Evolutionary conservation across 768 basidiomycete genomes (phyloP), one percentile per base, ranked within the genome.

Genomic region (Russula ochroleuca): DNA sequence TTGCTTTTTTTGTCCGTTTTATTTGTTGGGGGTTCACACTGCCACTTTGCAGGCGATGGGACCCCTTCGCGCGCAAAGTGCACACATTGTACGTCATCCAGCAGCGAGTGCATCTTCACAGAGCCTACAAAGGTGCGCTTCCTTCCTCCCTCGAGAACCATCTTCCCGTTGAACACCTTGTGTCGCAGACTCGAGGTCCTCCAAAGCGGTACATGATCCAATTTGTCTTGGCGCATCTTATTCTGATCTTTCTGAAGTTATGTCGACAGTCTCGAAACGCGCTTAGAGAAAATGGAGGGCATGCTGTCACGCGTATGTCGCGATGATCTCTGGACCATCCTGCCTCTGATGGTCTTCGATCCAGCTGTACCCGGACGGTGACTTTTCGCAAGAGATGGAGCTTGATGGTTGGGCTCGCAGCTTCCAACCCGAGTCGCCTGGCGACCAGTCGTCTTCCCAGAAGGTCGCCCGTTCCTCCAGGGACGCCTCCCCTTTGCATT

Each of bases 251-350:
- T 54, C n/a, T 13, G 17, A 37, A 68, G 68, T 23, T 67, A 67
- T 49, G 66, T 61, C 35, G 66, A 68, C 21, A 68, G 62, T 19
- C 62, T 68, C 25, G 68, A 68, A 21, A 61, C 66, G 1, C 66
- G 68, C 47, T 45, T 68, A 13, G 66, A 68, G 43, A 68, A 68
- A 25, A 68, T 68, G 68, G 66, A 67, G 48, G 68, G 59, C 17
- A 56, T 67, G 59, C 19, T 68, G 33, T 60, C 61, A 0, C 67
- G 61, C 23, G 68, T 68, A 53, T n/a, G 66, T 58, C 45, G 3
- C 10, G 5, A 14, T 8, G 13, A 15, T 43, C 38, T 43, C 15
- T 35, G 6, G 7, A 17, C 10, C 35, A 1, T 8, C 28, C 31
- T 28, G 1, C 3, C 23, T 48, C 40, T 56, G 38, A 43, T 43